Conservation (phyloP, 257 asterid species). For the Plantago ovata region DNA sequence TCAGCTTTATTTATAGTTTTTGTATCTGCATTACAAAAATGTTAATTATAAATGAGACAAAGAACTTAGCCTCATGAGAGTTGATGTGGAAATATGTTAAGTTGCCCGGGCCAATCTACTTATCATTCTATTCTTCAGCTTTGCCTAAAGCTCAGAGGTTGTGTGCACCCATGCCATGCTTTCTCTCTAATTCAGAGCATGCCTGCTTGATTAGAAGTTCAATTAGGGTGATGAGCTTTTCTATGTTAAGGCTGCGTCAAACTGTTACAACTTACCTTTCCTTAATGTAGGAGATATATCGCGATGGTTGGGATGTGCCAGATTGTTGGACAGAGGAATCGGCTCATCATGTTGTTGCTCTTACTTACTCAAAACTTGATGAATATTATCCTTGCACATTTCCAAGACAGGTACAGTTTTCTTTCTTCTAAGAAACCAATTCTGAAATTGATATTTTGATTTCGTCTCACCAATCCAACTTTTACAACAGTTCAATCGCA, state of each 20-base stretch:
- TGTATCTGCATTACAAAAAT: neutral
- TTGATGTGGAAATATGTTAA: too few species aligned
- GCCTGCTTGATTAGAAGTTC: slow-evolving; percentile 14
- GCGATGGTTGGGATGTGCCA: slow-evolving; percentile 89
- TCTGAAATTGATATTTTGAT: slow-evolving; percentile 1
- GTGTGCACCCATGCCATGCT: too few species aligned
- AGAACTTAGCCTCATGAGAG: too few species aligned
- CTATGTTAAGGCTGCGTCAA: slow-evolving; percentile 11
- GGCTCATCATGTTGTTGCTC: slow-evolving; percentile 64
- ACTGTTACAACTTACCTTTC: neutral
- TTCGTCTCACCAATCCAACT: slow-evolving; percentile 14
- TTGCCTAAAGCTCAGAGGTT: too few species aligned
- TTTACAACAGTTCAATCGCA: slow-evolving; percentile 27
- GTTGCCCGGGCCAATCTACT: too few species aligned
- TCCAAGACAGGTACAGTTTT: slow-evolving; percentile 68
- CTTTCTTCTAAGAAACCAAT: neutral
- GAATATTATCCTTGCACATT: slow-evolving; percentile 79
- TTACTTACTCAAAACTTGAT: slow-evolving; percentile 76
- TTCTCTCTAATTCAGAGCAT: slow-evolving; percentile 2
- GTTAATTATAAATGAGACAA: too few species aligned
- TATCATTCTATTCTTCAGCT: too few species aligned
- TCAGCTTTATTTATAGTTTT: slow-evolving; percentile 6
- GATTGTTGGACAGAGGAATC: slow-evolving; percentile 66
- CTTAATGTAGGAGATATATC: slow-evolving; percentile 57
- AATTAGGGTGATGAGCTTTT: slow-evolving; percentile 2